These are phyloP conservation scores for Huntiella omanensis DNA, from an alignment of 2,329 filamentous ascomycete genomes.

Conservation along the genomic window DNA sequence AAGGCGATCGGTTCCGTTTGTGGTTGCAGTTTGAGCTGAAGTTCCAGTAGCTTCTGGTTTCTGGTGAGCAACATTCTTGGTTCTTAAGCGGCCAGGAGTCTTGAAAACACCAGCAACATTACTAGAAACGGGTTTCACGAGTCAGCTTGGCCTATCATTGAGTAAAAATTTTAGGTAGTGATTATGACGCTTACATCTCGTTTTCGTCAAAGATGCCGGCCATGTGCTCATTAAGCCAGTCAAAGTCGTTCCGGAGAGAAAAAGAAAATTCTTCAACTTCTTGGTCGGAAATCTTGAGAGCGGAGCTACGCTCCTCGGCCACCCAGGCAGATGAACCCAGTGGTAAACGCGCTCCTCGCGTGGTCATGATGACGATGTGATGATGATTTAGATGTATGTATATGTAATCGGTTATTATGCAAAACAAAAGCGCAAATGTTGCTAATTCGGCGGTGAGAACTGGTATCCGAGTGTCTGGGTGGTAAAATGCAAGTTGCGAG, in stretches of 20 bases:
- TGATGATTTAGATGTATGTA: slow-evolving; percentile 8
- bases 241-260: slow-evolving; percentile 79
- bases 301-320: slow-evolving; percentile 61
- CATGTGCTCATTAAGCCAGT: slow-evolving; percentile 99
- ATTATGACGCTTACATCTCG: slow-evolving; percentile 44
- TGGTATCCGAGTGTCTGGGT: no score
- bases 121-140: slow-evolving; percentile 25
- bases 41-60: background rate
- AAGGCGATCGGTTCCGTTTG: no score
- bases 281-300: slow-evolving; percentile 53
- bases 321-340: slow-evolving; percentile 79
- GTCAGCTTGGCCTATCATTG: background rate
- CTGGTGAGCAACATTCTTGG: slow-evolving; percentile 39
- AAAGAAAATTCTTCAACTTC: slow-evolving; percentile 89
- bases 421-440: no score
- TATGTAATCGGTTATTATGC: background rate
- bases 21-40: background rate
- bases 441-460: background rate
- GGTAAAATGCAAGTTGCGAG: no score
- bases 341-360: slow-evolving; percentile 40
- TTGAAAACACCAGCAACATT: slow-evolving; percentile 94
- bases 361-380: slow-evolving; percentile 17
- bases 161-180: background rate
- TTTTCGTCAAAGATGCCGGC: slow-evolving; percentile 75
- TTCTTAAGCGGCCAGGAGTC: slow-evolving; percentile 65